Evolutionary conservation across 179 eudicot species (phyloP), one percentile per base, ranked within the genome.

Genomic region (Pouteria campechiana): DNA sequence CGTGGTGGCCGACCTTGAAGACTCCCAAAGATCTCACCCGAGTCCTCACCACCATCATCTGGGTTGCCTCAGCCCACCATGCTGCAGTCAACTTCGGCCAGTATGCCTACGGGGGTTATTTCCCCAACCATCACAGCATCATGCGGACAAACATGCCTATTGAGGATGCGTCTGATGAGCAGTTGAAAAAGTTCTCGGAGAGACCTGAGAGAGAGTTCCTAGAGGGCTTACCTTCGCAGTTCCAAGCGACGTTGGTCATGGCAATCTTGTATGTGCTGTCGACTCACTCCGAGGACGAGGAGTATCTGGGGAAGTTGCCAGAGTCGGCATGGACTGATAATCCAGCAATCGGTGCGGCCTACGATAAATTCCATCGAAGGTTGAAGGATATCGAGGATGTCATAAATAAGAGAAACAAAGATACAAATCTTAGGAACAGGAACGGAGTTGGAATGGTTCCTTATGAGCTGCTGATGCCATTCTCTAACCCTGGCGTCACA

Each of bases 1-100:
- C 73, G 0, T 73, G 94, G 86, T 84, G 94, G 94, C 90, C 94
- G 0, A 40, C 14, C 13, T 54, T 80, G 8, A 41, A 74, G 13
- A 84, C 78, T 21, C 58, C 55, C 0, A 13, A 74, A 0, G 83
- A 76, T 57, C 64, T 84, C 1, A 57, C 70, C 5, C 50, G 58
- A 1, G 72, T 77, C 25, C 2, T 77, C 20, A 74, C 83, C 2
- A 77, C 64, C 11, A 77, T 84, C 10, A 78, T 75, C 5, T 84
- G 95, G 95, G 72, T 81, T 2, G 20, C 74, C n/a, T 84, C 90
- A n/a, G 83, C 74, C 11, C 85, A 79, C 45, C 94, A 83, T 40
- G 75, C 86, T 0, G 76, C 94, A 0, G 83, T 76, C 7, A 80
- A 84, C 65, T 84, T 84, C 15, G 78, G 86, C 2, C 83, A 84